Conservation (phyloP, 139 green algal species). For the Chlamydomonas sphaeroides region DNA sequence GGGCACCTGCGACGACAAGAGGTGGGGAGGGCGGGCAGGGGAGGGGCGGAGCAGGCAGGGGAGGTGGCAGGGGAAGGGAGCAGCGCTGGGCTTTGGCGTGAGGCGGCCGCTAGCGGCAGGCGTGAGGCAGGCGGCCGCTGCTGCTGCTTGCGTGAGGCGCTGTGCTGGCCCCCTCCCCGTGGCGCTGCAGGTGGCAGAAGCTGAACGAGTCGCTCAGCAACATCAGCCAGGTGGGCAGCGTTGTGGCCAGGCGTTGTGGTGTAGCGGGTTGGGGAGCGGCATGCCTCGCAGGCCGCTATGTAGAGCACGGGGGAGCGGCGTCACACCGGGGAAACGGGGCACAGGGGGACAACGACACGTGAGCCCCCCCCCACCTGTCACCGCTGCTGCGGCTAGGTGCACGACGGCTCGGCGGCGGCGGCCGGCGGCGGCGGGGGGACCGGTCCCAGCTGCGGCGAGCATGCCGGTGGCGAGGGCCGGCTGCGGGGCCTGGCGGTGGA, state of each 20-base stretch:
- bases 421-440: neutral
- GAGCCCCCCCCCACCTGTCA: no score
- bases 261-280: no score
- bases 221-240: constrained; percentile 18
- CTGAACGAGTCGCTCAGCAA: constrained; percentile 42
- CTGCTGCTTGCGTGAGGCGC: no score
- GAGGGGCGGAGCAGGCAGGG: no score
- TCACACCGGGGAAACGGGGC: no score
- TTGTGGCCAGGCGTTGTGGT: no score
- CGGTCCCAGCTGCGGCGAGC: constrained; percentile 4
- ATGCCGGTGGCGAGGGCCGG: constrained; percentile 18
- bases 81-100: neutral
- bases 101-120: neutral
- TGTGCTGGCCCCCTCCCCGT: no score
- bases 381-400: constrained; percentile 67
- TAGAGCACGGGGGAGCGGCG: no score
- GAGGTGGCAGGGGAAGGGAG: neutral
- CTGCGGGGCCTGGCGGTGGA: constrained; percentile 50
- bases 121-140: no score
- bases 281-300: no score
- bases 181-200: constrained; percentile 58
- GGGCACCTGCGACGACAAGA: constrained; percentile 79
- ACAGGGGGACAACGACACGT: no score
- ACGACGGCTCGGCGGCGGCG: constrained; percentile 53
- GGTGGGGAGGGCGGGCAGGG: neutral